Evolutionary conservation across 805 yeast genomes (phyloP).

Genomic region (Lachancea lanzarotensis): DNA sequence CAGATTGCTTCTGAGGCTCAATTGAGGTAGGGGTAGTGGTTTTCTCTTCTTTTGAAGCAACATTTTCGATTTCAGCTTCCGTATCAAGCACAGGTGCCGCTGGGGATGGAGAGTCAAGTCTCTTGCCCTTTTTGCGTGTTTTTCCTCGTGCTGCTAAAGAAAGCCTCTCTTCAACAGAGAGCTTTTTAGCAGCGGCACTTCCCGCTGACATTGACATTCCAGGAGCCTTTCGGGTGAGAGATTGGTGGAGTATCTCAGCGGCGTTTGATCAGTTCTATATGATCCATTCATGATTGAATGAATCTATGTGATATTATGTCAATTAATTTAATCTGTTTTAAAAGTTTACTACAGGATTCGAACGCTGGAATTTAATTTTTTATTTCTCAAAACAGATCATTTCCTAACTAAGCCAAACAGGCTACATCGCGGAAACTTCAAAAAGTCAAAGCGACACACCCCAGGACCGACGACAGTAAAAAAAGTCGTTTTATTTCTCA

Average conservation of each 20-base stretch:
- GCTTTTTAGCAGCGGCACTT: constrained; percentile 43
- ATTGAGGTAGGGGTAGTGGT: background rate
- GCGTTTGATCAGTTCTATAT: no score
- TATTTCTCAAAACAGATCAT: no score
- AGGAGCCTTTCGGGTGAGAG: background rate
- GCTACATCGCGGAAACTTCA: background rate
- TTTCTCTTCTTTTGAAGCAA: background rate
- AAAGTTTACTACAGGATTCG: background rate
- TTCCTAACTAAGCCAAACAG: background rate
- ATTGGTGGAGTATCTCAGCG: background rate
- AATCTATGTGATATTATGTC: no score
- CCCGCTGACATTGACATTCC: constrained; percentile 1
- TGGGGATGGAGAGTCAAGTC: constrained; percentile 13
- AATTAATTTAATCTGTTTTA: background rate
- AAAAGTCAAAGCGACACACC: no score
- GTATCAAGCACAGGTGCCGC: background rate
- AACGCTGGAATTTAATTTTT: no score
- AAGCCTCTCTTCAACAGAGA: constrained; percentile 77
- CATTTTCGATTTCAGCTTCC: background rate
- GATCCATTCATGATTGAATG: no score
- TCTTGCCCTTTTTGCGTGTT: constrained; percentile 26
- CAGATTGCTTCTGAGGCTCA: background rate
- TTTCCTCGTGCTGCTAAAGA: constrained; percentile 66
- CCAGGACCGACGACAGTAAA: no score
- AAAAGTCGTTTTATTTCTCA: no score